A percentile compares a stretch with the other conserved stretches of the same genome.
These are phyloP conservation scores for Epichloe hybrida DNA, from an alignment of 2,329 filamentous ascomycete species.

Conservation along the genomic window DNA sequence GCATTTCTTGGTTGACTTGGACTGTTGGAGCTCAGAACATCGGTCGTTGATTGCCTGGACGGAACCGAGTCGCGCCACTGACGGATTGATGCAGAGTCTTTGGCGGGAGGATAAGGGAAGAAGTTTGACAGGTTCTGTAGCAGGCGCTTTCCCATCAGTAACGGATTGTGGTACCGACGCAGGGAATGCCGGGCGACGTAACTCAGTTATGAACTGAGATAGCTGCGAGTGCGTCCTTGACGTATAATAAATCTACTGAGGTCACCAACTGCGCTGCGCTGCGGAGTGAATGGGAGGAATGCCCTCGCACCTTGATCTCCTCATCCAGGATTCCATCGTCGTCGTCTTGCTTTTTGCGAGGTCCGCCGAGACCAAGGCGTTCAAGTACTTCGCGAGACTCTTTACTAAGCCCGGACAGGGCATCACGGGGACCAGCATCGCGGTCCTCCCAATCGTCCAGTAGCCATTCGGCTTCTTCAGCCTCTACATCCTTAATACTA, in stretches of 20 bases:
- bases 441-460: slow-evolving; percentile 55
- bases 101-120: slow-evolving; percentile 76
- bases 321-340: slow-evolving; percentile 39
- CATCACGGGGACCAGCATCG: slow-evolving; percentile 20
- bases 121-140: slow-evolving; percentile 50
- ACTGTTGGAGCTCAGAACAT: slow-evolving; percentile 79
- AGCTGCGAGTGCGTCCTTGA: slow-evolving; percentile 88
- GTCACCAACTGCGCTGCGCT: slow-evolving; percentile 16
- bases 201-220: slow-evolving; percentile 73
- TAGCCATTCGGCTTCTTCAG: slow-evolving; percentile 57
- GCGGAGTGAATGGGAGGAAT: slow-evolving; percentile 1
- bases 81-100: slow-evolving; percentile 77
- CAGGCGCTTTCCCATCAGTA: slow-evolving; percentile 12
- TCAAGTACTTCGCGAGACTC: slow-evolving; percentile 65
- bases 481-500: slow-evolving; percentile 14
- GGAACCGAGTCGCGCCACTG: slow-evolving; percentile 57
- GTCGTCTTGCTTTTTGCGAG: slow-evolving; percentile 22
- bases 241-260: slow-evolving; percentile 63
- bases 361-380: slow-evolving; percentile 39
- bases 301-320: slow-evolving; percentile 47
- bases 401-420: slow-evolving; percentile 49
- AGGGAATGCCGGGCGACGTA: slow-evolving; percentile 66
- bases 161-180: slow-evolving; percentile 46
- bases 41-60: slow-evolving; percentile 82
- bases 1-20: slow-evolving; percentile 48